These are phyloP conservation scores for Lichtheimia corymbifera DNA, from an alignment of 371 early-diverging fungal genomes.

Conservation along the genomic window DNA sequence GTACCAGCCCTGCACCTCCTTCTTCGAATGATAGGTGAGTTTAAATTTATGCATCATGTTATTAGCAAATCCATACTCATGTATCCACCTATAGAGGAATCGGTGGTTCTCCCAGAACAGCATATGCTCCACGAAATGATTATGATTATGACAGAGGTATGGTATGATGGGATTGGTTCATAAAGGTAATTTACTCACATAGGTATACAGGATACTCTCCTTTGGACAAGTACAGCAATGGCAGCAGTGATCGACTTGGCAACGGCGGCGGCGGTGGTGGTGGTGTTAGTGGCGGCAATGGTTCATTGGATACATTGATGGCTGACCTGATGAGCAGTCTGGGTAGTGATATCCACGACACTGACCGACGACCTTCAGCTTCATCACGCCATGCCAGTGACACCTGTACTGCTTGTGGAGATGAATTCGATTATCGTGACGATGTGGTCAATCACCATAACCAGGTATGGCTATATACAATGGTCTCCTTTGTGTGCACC, in stretches of 20 bases:
- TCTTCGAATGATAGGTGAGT: no score
- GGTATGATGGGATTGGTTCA: not conserved
- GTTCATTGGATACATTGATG: slow-evolving; percentile 28
- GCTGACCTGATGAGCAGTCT: slow-evolving; percentile 26
- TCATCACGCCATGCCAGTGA: slow-evolving; percentile 8
- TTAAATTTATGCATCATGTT: no score
- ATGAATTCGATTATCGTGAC: slow-evolving; percentile 47
- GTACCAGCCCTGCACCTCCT: slow-evolving; percentile 38
- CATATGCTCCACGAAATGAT: slow-evolving; percentile 9
- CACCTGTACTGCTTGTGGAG: slow-evolving; percentile 26
- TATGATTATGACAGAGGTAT: slow-evolving; percentile 12
- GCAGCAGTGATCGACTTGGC: slow-evolving; percentile 9
- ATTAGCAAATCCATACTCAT: no score
- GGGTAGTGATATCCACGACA: slow-evolving; percentile 15
- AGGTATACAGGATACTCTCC: not conserved
- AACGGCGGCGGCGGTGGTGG: no score
- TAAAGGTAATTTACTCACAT: no score
- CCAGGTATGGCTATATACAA: slow-evolving; percentile 21
- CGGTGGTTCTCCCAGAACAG: no score
- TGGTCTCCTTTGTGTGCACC: not conserved
- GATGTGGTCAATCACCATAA: slow-evolving; percentile 33
- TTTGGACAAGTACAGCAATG: slow-evolving; percentile 1
- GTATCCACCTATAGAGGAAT: no score
- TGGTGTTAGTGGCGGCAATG: slow-evolving; percentile 9
- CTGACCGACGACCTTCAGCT: slow-evolving; percentile 8